These are phyloP conservation scores for Acer saccharum DNA, from an alignment of 345 rosid species.

Conservation along the genomic window DNA sequence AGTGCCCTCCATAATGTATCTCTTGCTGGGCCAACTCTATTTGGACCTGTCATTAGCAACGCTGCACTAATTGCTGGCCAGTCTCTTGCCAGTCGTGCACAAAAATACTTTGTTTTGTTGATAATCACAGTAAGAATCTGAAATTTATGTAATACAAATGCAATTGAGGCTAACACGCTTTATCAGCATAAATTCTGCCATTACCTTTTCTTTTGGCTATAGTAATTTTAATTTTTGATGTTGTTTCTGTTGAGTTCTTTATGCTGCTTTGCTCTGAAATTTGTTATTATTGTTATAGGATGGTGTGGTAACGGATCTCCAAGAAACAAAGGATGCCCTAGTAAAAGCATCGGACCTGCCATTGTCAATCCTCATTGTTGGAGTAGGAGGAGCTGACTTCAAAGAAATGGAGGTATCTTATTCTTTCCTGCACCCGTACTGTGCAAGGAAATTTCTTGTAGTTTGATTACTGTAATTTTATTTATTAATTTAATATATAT, in stretches of 20 bases:
- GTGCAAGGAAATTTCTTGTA: neutral
- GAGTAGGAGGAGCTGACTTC: slow-evolving; percentile 99
- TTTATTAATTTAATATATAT: neutral
- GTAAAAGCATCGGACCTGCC: slow-evolving; percentile 96
- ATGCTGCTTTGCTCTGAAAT: slow-evolving; percentile 6
- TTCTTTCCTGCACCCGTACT: neutral
- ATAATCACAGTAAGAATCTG: slow-evolving; percentile 76
- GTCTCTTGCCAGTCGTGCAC: slow-evolving; percentile 62
- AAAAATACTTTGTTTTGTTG: slow-evolving; percentile 71
- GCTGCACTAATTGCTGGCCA: slow-evolving; percentile 78
- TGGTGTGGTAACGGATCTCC: slow-evolving; percentile 96
- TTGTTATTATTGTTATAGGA: slow-evolving; percentile 48
- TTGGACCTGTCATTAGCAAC: slow-evolving; percentile 76
- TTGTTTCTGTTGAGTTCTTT: slow-evolving; percentile 11
- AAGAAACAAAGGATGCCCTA: slow-evolving; percentile 89
- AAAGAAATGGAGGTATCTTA: slow-evolving; percentile 93
- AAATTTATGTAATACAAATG: neutral
- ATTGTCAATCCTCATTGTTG: slow-evolving; percentile 84
- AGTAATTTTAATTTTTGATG: neutral
- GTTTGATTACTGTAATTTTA: neutral
- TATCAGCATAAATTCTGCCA: neutral
- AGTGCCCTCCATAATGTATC: slow-evolving; percentile 86
- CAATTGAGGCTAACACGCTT: neutral
- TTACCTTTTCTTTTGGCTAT: neutral
- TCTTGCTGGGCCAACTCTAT: slow-evolving; percentile 95